A percentile compares a stretch with the other conserved stretches of the same genome.
Evolutionary conservation across 331 rosid genomes (phyloP).

Genomic region (Phaseolus coccineus): DNA sequence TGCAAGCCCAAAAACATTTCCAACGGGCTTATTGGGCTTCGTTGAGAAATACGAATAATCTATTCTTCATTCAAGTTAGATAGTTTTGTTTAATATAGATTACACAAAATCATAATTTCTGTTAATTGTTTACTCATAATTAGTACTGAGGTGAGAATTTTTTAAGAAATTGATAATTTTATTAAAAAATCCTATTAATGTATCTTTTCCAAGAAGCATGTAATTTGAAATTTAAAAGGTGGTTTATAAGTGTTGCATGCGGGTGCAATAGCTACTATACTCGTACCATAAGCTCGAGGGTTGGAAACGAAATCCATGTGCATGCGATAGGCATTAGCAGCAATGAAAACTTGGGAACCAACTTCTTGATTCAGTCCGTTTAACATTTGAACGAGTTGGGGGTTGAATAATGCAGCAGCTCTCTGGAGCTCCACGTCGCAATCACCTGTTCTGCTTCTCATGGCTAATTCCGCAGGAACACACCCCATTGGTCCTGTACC

Average conservation of each 20-base stretch:
- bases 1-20: constrained; percentile 40
- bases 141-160: too few relatives aligned
- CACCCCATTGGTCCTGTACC: constrained; percentile 88
- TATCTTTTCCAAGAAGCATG: neutral
- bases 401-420: constrained; percentile 70
- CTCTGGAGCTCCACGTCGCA: constrained; percentile 66
- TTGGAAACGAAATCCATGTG: constrained; percentile 65
- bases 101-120: too few relatives aligned
- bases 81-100: too few relatives aligned
- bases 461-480: constrained; percentile 76
- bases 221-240: neutral
- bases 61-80: too few relatives aligned
- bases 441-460: constrained; percentile 64
- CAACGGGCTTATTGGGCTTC: too few relatives aligned
- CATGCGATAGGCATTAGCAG: constrained; percentile 65
- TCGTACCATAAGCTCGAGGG: constrained; percentile 70
- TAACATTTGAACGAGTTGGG: constrained; percentile 62
- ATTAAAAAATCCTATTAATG: too few relatives aligned
- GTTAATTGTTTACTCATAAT: too few relatives aligned
- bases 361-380: constrained; percentile 55
- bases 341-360: constrained; percentile 59
- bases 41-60: too few relatives aligned
- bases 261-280: neutral
- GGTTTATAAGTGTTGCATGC: neutral
- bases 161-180: too few relatives aligned